Evolutionary conservation across 331 rosid genomes (phyloP).

Genomic region (Cydonia oblonga): DNA sequence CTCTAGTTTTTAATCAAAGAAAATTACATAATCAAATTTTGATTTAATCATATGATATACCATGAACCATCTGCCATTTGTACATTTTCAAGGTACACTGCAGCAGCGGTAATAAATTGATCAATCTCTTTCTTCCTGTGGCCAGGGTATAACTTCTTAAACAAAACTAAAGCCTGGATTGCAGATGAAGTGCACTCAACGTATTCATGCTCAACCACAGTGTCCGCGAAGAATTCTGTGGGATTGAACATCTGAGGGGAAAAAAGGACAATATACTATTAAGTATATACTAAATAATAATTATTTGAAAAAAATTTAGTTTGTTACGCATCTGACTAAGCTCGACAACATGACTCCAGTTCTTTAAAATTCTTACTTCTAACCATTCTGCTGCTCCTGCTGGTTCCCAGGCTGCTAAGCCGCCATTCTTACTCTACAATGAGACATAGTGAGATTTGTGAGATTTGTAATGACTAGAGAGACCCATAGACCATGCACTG

Average conservation of each 20-base stretch:
- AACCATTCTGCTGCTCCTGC: constrained; percentile 62
- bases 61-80: constrained; percentile 13
- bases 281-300: neutral
- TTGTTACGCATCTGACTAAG: neutral
- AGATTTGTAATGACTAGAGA: neutral
- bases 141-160: constrained; percentile 8
- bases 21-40: neutral
- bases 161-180: constrained; percentile 33
- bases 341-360: neutral
- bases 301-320: neutral
- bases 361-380: constrained; percentile 38
- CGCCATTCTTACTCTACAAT: constrained; percentile 62
- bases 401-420: constrained; percentile 73
- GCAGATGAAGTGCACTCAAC: constrained; percentile 64
- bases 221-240: constrained; percentile 48
- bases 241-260: constrained; percentile 48
- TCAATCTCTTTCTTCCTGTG: constrained; percentile 17
- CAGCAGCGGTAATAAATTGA: neutral
- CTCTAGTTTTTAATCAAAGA: too few relatives aligned
- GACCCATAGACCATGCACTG: neutral
- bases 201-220: constrained; percentile 62
- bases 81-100: neutral
- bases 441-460: neutral
- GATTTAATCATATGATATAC: neutral
- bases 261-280: neutral